Evolutionary conservation across 1,284 basidiomycete genomes (phyloP).

Genomic region (Naganishia cerealis): DNA sequence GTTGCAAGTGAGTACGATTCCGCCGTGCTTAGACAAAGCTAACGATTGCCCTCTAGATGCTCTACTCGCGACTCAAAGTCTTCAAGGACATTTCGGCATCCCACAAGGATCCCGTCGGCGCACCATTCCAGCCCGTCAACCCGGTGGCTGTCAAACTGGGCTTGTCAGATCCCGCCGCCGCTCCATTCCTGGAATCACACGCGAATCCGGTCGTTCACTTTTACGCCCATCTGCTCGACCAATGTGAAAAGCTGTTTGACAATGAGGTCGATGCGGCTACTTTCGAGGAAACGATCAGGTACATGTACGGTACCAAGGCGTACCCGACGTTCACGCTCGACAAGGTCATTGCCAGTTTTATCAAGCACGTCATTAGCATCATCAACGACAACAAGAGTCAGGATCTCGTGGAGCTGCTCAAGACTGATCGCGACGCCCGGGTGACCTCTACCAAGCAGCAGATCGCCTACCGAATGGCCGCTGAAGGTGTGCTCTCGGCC

Average conservation of each 20-base stretch:
- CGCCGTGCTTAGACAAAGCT: slow-evolving; percentile 21
- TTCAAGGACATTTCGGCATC: slow-evolving; percentile 73
- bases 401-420: slow-evolving; percentile 76
- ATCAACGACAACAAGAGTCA: slow-evolving; percentile 78
- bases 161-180: slow-evolving; percentile 60
- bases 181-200: slow-evolving; percentile 52
- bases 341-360: slow-evolving; percentile 80
- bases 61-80: slow-evolving; percentile 78
- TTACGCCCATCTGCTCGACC: slow-evolving; percentile 83
- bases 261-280: slow-evolving; percentile 83
- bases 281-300: slow-evolving; percentile 92
- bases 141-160: slow-evolving; percentile 63
- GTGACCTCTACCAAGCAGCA: slow-evolving; percentile 70
- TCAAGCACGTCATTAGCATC: slow-evolving; percentile 81
- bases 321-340: slow-evolving; percentile 92
- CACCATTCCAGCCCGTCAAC: slow-evolving; percentile 57
- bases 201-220: slow-evolving; percentile 64
- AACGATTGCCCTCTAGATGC: slow-evolving; percentile 59
- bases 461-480: slow-evolving; percentile 76
- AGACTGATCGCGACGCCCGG: slow-evolving; percentile 65
- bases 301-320: slow-evolving; percentile 94
- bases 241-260: slow-evolving; percentile 92
- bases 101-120: slow-evolving; percentile 43
- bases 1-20: slow-evolving; percentile 67
- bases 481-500: slow-evolving; percentile 76